Evolutionary conservation across 225 moss, liverwort and hornwort genomes (phyloP).

Genomic region (Marchantia polymorpha): DNA sequence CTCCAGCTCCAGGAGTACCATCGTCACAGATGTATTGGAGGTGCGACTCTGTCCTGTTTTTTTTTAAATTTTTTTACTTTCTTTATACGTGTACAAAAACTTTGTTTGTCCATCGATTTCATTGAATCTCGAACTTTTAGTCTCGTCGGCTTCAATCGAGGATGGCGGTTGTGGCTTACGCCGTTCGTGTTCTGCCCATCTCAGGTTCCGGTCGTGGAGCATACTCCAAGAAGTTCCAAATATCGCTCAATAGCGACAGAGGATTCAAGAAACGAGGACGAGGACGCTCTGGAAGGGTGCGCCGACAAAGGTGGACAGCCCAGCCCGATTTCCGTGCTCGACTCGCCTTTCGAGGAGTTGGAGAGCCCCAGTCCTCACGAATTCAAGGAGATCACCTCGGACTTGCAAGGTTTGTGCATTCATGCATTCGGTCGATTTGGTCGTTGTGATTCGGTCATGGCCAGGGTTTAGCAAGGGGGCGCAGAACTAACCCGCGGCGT

Average conservation of each 20-base stretch:
- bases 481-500: no score
- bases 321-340: slow-evolving; percentile 49
- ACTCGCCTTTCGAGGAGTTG: slow-evolving; percentile 46
- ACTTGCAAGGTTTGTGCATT: slow-evolving; percentile 46
- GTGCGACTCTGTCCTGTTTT: slow-evolving; percentile 14
- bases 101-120: not conserved
- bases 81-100: no score
- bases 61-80: no score
- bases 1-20: not conserved
- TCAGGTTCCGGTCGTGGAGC: slow-evolving; percentile 36
- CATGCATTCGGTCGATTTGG: no score
- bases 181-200: not conserved
- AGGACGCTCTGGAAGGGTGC: slow-evolving; percentile 37
- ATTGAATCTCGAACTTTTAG: not conserved
- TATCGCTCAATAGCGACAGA: slow-evolving; percentile 37
- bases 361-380: slow-evolving; percentile 45
- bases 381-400: slow-evolving; percentile 61
- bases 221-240: slow-evolving; percentile 27
- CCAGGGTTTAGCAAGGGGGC: no score
- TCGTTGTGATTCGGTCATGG: no score
- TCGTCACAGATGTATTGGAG: slow-evolving; percentile 30
- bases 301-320: slow-evolving; percentile 44
- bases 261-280: slow-evolving; percentile 35
- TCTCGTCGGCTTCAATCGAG: no score
- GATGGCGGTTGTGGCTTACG: not conserved